Conservation (phyloP, 495 filamentous ascomycete species). For the Penicillium tannophilum region DNA sequence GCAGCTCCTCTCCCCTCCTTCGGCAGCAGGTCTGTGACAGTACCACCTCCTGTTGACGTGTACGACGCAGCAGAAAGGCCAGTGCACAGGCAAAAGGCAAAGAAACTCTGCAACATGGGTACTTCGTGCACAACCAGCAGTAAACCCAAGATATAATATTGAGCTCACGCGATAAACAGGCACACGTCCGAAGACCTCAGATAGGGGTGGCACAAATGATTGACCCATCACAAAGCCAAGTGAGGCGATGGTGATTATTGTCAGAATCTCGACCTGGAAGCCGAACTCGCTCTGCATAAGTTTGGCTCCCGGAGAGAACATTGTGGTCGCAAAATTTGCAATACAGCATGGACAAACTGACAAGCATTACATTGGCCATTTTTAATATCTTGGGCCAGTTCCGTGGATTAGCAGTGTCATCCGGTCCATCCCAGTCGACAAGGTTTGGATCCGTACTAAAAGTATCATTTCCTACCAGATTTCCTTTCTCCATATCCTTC, state of each 20-base stretch:
- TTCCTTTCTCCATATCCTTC: neutral
- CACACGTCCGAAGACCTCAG: conserved; percentile 42
- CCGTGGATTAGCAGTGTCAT: conserved; percentile 1
- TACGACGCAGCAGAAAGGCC: conserved; percentile 42
- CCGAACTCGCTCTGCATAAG: neutral
- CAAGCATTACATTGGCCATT: neutral
- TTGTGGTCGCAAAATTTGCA: neutral
- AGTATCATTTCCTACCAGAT: neutral
- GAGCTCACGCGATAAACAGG: conserved; percentile 44
- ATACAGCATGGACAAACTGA: neutral
- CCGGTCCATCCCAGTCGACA: conserved; percentile 1
- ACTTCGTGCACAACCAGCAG: conserved; percentile 46
- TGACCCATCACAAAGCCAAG: conserved; percentile 41
- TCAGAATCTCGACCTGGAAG: conserved; percentile 11
- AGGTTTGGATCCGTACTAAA: neutral
- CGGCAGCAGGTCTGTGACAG: conserved; percentile 44
- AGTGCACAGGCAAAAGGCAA: conserved; percentile 41
- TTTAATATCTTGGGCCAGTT: neutral
- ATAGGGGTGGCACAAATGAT: conserved; percentile 43
- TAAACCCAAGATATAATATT: conserved; percentile 49
- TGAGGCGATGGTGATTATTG: conserved; percentile 42
- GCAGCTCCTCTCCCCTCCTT: conserved; percentile 16
- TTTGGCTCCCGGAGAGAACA: neutral
- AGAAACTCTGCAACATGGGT: conserved; percentile 43
- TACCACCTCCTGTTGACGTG: conserved; percentile 43